Conservation (phyloP, 352 stramenopile species). For the Thalassiosira pacifica region DNA sequence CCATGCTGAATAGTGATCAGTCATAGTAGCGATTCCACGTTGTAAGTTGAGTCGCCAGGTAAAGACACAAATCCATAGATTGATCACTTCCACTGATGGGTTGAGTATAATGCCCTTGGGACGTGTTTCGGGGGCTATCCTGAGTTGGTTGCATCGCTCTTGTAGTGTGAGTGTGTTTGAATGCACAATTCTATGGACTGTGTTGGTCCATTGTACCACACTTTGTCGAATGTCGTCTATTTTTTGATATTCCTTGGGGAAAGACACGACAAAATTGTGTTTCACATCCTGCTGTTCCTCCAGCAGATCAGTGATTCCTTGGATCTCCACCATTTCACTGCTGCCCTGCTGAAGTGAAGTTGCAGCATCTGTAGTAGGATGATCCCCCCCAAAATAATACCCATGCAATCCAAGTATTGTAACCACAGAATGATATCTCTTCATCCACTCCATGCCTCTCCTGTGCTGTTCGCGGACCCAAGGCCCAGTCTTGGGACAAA, state of each 20-base stretch:
- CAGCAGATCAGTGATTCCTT: constrained; percentile 69
- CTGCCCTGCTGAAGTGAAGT: constrained; percentile 14
- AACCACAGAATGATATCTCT: constrained; percentile 69
- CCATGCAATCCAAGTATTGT: constrained; percentile 63
- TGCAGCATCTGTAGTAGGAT: neutral
- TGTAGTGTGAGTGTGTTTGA: constrained; percentile 44
- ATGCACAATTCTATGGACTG: constrained; percentile 39
- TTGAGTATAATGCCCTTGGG: constrained; percentile 79
- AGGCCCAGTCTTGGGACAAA: constrained; percentile 42
- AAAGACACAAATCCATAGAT: constrained; percentile 71
- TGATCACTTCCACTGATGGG: constrained; percentile 60
- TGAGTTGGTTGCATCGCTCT: constrained; percentile 59
- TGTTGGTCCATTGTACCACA: constrained; percentile 34
- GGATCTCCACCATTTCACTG: constrained; percentile 67
- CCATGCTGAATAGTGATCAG: constrained; percentile 25
- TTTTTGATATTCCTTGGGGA: constrained; percentile 64
- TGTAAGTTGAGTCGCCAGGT: constrained; percentile 68
- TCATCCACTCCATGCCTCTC: constrained; percentile 72
- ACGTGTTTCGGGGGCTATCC: constrained; percentile 37
- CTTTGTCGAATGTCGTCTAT: constrained; percentile 56
- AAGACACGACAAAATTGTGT: constrained; percentile 50
- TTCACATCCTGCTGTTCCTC: constrained; percentile 54
- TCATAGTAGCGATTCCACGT: constrained; percentile 32
- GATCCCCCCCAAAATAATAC: constrained; percentile 55
- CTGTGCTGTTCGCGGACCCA: constrained; percentile 63